Evolutionary conservation across 495 filamentous ascomycete species (phyloP), one percentile per base, ranked within the genome.

Genomic region (Neurospora hispaniola): DNA sequence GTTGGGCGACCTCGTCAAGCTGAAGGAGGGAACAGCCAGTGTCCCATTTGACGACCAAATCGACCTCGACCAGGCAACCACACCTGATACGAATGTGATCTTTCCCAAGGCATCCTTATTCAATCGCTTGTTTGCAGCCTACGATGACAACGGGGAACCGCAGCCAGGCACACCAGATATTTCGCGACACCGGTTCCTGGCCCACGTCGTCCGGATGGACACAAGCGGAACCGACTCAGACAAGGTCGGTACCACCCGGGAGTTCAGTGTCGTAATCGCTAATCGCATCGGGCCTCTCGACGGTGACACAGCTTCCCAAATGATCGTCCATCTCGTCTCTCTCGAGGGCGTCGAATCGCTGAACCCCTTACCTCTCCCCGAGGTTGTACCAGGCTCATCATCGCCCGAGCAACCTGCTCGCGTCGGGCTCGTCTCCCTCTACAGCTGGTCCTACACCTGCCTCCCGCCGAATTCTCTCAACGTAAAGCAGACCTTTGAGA

Each of bases 191-290:
- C 77, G 80, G 31, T 86, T 74, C 39, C 73, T 86, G 4, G 75
- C 86, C 0, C 86, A 88, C 59, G 80, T 85, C 0, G 82, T 85
- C 0, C 76, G 80, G 9, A 80, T 86, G 69, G 82, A 83, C 70
- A 81, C 43, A 11, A 23, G 23, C 0, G 23, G 23, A 23, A 66
- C 42, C 18, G 48, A 42, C 71, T 72, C 70, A 2, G 76, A 81
- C 4, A 79, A 35, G 20, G 44, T 20, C 4, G 11, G 41, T 3
- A 20, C 42, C 2, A 40, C 31, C 9, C 14, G 66, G 31, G 71
- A 59, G 35, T 16, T 70, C 8, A 23, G 46, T 31, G 43, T 43
- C 12, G 39, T 73, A 1, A 2, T 31, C 5, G 66, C 27, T 1
- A 41, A 18, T 6, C 31, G 35, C 41, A 20, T 70, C 9, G 68